Conservation (phyloP, 176 grass and related monocot genomes). For the Themeda triandra region DNA sequence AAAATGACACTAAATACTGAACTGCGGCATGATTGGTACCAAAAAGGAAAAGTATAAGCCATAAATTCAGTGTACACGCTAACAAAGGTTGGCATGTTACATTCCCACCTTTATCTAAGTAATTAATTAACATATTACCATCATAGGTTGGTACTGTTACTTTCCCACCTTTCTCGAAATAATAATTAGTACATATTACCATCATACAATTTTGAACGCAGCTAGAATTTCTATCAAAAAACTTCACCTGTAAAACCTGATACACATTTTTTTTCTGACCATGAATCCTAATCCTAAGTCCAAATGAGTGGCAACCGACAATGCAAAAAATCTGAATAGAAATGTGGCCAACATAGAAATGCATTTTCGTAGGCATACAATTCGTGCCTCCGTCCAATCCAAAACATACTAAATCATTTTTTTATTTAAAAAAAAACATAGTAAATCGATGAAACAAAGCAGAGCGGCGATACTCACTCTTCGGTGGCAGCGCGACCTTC, state of each 20-base stretch:
- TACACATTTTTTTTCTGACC: background rate
- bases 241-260: background rate
- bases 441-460: background rate
- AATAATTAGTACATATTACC: background rate
- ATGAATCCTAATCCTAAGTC: background rate
- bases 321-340: background rate
- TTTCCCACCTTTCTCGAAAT: slow-evolving; percentile 3
- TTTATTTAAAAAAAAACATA: too few species aligned
- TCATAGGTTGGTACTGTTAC: background rate
- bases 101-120: background rate
- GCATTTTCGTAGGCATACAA: background rate
- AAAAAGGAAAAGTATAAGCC: slow-evolving; percentile 11
- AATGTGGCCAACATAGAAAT: background rate
- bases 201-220: background rate
- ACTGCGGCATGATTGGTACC: slow-evolving; percentile 14
- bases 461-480: slow-evolving; percentile 57
- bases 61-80: slow-evolving; percentile 8
- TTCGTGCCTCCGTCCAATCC: background rate
- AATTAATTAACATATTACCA: background rate
- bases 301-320: too few species aligned
- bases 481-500: slow-evolving; percentile 46
- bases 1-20: background rate
- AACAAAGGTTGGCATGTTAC: slow-evolving; percentile 5
- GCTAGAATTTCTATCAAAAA: background rate
- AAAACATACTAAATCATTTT: background rate